A percentile compares a stretch with the other conserved stretches of the same genome.
Evolutionary conservation across 1,139 yeast genomes (phyloP).

Genomic region (Geotrichum siamense): DNA sequence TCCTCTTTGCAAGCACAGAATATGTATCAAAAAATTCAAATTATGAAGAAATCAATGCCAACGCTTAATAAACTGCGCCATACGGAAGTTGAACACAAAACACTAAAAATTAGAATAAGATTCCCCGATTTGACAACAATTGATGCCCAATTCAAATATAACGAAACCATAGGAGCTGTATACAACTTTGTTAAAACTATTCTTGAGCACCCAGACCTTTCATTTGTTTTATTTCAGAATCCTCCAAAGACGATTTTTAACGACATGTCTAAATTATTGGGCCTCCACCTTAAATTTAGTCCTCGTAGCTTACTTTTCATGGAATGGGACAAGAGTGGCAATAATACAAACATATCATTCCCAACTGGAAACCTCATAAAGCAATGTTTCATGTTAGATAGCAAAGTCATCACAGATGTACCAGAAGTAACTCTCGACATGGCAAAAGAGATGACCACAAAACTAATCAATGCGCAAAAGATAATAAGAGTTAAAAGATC

Average conservation of each 20-base stretch:
- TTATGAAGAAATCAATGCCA: slow-evolving; percentile 27
- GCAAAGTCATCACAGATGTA: slow-evolving; percentile 26
- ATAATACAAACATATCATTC: slow-evolving; percentile 5
- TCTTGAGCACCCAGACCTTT: slow-evolving; percentile 24
- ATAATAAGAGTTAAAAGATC: too few species aligned
- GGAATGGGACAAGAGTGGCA: slow-evolving; percentile 28
- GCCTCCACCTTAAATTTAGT: slow-evolving; percentile 28
- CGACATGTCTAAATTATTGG: slow-evolving; percentile 21
- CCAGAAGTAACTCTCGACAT: slow-evolving; percentile 24
- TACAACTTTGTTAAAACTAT: slow-evolving; percentile 27
- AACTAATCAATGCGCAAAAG: too few species aligned
- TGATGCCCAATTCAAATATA: slow-evolving; percentile 28
- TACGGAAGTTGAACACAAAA: slow-evolving; percentile 22
- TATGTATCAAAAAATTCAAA: slow-evolving; percentile 22
- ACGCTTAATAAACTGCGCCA: slow-evolving; percentile 30
- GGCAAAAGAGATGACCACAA: not conserved
- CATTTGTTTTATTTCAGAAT: slow-evolving; percentile 28
- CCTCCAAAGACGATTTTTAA: slow-evolving; percentile 28
- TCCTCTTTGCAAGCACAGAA: slow-evolving; percentile 14
- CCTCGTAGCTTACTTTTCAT: slow-evolving; percentile 28
- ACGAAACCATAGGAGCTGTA: slow-evolving; percentile 28
- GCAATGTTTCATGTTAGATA: slow-evolving; percentile 19
- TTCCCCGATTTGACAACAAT: slow-evolving; percentile 33
- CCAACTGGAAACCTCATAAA: slow-evolving; percentile 20
- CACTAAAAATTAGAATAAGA: slow-evolving; percentile 27